Evolutionary conservation across 352 stramenopile genomes (phyloP), one percentile per base, ranked within the genome.

Genomic region (Pythium insidiosum): DNA sequence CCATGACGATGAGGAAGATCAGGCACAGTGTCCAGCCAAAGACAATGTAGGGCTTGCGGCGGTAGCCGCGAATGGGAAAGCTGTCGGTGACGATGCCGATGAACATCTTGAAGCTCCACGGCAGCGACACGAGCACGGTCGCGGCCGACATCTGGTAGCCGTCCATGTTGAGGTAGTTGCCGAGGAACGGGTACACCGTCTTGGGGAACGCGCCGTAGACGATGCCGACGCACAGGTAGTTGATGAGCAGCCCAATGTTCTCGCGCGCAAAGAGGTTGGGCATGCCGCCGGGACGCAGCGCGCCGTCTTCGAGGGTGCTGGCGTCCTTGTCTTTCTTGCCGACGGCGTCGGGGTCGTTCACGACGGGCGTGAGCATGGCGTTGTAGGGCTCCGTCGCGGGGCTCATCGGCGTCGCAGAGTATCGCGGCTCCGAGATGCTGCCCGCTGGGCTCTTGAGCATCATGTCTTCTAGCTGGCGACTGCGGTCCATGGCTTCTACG

Each of bases 91-190:
- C 6, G 28, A 64, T 51, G 34, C 53, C 56, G 43, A 63, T 44
- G 29, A 68, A 63, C 33, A 62, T 48, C 33, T 63, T 68, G 45
- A 65, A 54, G n/a, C 49, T 65, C 58, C 58, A 68, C 18, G 53
- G 50, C 18, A 68, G 35, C 19, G 31, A 44, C 21, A 63, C 30
- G 16, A 66, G 43, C 35, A 45, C 43, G 10, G 29, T 37, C 18
- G 57, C 57, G 13, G 57, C 39, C 13, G 47, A 43, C 28, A 50
- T 52, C 28, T 59, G 36, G 28, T 46, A 39, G 20, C 43, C 53
- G 25, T 58, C 47, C 47, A 66, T 61, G 35, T 62, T 43, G n/a
- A 61, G 42, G 51, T 63, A 66, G 36, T 52, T 43, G 23, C 30
- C 29, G 18, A 63, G 41, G 47, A 66, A 44, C 19, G 58, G 47